Evolutionary conservation across 805 yeast species (phyloP).

Genomic region (Yarrowia sp.): DNA sequence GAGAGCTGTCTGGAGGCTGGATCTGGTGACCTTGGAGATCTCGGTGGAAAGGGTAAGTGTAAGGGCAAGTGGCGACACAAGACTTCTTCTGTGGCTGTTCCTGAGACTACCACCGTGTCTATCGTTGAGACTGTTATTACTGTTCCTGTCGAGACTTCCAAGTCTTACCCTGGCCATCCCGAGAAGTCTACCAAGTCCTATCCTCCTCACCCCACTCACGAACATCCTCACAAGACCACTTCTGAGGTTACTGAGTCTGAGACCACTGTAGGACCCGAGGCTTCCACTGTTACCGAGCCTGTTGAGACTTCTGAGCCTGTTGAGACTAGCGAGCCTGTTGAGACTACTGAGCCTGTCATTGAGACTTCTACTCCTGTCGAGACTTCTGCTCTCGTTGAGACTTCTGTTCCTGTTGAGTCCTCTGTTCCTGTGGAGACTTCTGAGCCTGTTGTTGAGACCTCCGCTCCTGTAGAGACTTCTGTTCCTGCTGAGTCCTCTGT

Average conservation of each 20-base stretch:
- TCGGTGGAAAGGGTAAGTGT: not conserved
- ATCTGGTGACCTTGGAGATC: not conserved
- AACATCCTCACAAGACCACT: not conserved
- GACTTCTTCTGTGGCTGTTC: not conserved
- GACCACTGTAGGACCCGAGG: not conserved
- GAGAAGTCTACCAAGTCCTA: not conserved
- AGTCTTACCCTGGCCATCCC: not conserved
- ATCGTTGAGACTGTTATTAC: not conserved
- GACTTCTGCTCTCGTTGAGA: not conserved
- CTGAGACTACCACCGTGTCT: not conserved
- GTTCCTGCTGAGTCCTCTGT: not conserved
- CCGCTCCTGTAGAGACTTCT: not conserved
- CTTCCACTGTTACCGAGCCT: not conserved
- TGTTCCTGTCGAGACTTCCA: not conserved
- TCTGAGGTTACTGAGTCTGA: not conserved
- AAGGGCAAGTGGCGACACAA: not conserved
- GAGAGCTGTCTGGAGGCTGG: conserved; percentile 13
- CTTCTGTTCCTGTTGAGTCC: not conserved
- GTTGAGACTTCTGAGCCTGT: not conserved
- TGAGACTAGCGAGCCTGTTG: not conserved
- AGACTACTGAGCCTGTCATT: not conserved
- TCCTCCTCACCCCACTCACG: too few species aligned
- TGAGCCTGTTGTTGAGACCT: not conserved
- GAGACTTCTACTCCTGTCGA: not conserved
- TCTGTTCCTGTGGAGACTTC: not conserved